phyloP scores from a whole-genome alignment of 495 filamentous ascomycete genomes.

The Hypoxylon subgilvum region DNA sequence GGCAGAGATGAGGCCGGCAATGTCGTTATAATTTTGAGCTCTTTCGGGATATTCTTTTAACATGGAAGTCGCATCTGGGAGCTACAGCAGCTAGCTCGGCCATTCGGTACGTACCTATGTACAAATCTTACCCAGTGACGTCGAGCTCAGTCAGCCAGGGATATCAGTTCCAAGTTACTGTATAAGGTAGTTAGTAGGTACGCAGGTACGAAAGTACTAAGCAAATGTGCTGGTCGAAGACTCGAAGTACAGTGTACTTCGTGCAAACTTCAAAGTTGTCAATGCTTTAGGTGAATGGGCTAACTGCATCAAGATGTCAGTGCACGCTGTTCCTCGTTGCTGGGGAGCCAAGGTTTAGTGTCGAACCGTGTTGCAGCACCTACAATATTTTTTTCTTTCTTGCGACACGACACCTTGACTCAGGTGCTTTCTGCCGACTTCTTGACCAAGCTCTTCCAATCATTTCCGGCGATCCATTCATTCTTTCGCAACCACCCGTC shows the following conservation, averaged over 20 bases:
- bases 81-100: constrained; percentile 5
- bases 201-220: too few relatives aligned
- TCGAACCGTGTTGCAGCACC: constrained; percentile 25
- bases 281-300: background rate
- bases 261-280: too few relatives aligned
- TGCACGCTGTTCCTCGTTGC: constrained; percentile 28
- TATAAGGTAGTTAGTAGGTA: too few relatives aligned
- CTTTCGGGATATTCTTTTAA: constrained; percentile 31
- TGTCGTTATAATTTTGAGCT: constrained; percentile 24
- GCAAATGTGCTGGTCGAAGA: too few relatives aligned
- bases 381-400: constrained; percentile 4
- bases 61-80: constrained; percentile 14
- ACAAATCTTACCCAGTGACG: constrained; percentile 30
- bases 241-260: too few relatives aligned
- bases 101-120: too few relatives aligned
- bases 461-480: constrained; percentile 17
- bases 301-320: too few relatives aligned
- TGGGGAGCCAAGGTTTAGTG: background rate
- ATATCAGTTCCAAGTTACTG: too few relatives aligned
- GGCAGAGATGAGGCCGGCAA: background rate
- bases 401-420: background rate
- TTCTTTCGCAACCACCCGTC: constrained; percentile 16
- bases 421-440: too few relatives aligned
- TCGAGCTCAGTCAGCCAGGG: constrained; percentile 15
- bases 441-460: too few relatives aligned